A percentile compares a stretch with the other conserved stretches of the same genome.
Conservation (phyloP, 768 basidiomycete species). For the Mycena rebaudengoi region DNA sequence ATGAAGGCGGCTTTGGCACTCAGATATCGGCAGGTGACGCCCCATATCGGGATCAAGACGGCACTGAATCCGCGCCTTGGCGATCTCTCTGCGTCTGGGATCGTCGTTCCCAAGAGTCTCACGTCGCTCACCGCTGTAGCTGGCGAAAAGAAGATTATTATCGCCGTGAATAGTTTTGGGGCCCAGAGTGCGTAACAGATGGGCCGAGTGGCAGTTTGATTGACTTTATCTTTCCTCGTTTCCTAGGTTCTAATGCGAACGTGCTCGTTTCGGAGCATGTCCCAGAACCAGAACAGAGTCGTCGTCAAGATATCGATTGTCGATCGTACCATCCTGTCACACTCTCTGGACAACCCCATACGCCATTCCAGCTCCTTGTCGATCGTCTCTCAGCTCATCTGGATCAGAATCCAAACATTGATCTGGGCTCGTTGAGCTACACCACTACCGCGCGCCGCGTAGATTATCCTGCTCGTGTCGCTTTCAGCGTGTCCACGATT, state of each 20-base stretch:
- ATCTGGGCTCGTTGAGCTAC: conserved; percentile 6
- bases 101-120: not conserved
- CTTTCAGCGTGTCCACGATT: conserved; percentile 8
- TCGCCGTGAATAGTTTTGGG: conserved; percentile 6
- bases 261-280: not conserved
- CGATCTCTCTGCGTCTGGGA: not conserved
- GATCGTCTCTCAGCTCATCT: not conserved
- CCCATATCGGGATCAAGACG: conserved; percentile 8
- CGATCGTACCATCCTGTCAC: conserved; percentile 1
- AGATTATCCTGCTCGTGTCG: conserved; percentile 8
- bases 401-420: not conserved
- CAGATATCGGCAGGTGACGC: not conserved
- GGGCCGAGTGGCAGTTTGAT: not conserved
- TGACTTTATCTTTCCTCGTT: not conserved
- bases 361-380: not conserved
- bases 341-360: conserved; percentile 7
- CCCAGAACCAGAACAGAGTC: not conserved
- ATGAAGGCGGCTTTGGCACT: conserved; percentile 1
- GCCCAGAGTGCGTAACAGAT: not conserved
- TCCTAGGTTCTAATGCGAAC: conserved; percentile 4
- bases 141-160: conserved; percentile 4
- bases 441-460: conserved; percentile 4
- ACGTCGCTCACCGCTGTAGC: not conserved
- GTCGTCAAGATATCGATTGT: not conserved
- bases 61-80: not conserved